Percentiles rank a stretch among this genome's conserved stretches.
These are phyloP conservation scores for Colletotrichum siamense DNA, from an alignment of 2,329 filamentous ascomycete genomes.

Conservation along the genomic window DNA sequence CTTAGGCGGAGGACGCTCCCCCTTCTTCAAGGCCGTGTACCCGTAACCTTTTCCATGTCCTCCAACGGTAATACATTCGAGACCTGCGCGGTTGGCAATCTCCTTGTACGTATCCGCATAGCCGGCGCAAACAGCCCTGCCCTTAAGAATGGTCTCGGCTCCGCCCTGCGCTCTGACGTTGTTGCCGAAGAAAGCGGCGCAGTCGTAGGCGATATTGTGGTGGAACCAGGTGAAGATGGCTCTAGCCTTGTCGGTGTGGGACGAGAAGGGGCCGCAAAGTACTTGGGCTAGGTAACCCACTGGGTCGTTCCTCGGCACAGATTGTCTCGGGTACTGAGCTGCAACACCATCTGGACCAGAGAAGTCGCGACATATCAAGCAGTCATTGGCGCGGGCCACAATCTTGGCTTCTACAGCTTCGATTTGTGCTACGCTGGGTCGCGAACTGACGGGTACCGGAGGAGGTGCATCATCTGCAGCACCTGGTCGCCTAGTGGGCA, in stretches of 20 bases:
- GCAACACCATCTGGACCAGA: conserved; percentile 81
- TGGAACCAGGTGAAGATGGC: conserved; percentile 96
- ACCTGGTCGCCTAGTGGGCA: conserved; percentile 17
- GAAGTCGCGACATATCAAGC: conserved; percentile 87
- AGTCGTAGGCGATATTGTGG: conserved; percentile 90
- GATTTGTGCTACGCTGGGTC: conserved; percentile 58
- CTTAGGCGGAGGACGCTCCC: conserved; percentile 68
- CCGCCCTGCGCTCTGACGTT: conserved; percentile 72
- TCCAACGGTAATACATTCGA: conserved; percentile 76
- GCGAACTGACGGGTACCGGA: conserved; percentile 56
- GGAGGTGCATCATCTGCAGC: conserved; percentile 46
- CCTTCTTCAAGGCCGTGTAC: conserved; percentile 65
- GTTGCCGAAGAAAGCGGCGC: conserved; percentile 76
- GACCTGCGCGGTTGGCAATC: conserved; percentile 78
- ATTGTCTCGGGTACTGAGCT: conserved; percentile 74
- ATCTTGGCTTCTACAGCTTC: conserved; percentile 44
- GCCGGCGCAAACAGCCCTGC: conserved; percentile 88
- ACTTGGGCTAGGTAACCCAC: conserved; percentile 78
- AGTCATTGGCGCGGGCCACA: conserved; percentile 46
- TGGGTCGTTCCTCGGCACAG: conserved; percentile 69
- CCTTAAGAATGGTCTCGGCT: conserved; percentile 74
- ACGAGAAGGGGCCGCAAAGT: conserved; percentile 80
- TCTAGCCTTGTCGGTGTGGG: conserved; percentile 87
- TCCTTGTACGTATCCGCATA: conserved; percentile 85
- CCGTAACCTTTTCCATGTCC: conserved; percentile 91